A percentile compares a stretch with the other conserved stretches of the same genome.
phyloP scores from a whole-genome alignment of 2,329 filamentous ascomycete genomes.

The Kalmusia sp. region DNA sequence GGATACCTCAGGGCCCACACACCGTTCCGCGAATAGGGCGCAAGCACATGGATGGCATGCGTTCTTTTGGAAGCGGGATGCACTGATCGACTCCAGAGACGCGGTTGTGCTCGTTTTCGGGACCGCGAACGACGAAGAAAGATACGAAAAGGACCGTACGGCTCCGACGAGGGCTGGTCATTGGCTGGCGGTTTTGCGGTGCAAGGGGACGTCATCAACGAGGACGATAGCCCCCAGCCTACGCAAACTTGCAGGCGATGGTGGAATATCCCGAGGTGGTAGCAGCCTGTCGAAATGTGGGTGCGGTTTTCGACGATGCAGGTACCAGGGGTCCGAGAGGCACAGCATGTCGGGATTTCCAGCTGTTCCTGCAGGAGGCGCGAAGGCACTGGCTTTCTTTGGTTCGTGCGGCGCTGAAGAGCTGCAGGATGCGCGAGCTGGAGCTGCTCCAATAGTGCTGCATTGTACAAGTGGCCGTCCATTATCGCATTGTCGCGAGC shows the following conservation, averaged over 20 bases:
- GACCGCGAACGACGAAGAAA: not conserved
- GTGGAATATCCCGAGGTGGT: not conserved
- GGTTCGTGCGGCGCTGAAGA: not conserved
- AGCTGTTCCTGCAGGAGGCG: constrained; percentile 4
- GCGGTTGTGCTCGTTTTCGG: constrained; percentile 1
- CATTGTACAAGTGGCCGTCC: not conserved
- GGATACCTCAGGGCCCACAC: not conserved
- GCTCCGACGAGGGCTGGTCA: not conserved
- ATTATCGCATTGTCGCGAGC: not conserved
- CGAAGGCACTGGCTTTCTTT: constrained; percentile 5
- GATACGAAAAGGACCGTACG: not conserved
- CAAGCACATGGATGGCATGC: not conserved
- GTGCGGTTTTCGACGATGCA: constrained; percentile 3
- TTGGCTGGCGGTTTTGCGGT: not conserved
- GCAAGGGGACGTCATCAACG: constrained; percentile 3
- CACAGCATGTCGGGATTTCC: not conserved
- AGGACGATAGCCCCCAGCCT: not conserved
- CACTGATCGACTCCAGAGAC: not conserved
- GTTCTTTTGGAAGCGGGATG: not conserved
- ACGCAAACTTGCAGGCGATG: not conserved
- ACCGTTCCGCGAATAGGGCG: not conserved
- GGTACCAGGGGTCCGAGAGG: not conserved
- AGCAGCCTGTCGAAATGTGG: not conserved
- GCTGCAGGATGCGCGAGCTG: too few species aligned
- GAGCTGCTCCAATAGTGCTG: not conserved